Base-by-base conservation (phyloP, 2,329 filamentous ascomycete genomes). In the Aspergillus ochraceoroseus region DNA sequence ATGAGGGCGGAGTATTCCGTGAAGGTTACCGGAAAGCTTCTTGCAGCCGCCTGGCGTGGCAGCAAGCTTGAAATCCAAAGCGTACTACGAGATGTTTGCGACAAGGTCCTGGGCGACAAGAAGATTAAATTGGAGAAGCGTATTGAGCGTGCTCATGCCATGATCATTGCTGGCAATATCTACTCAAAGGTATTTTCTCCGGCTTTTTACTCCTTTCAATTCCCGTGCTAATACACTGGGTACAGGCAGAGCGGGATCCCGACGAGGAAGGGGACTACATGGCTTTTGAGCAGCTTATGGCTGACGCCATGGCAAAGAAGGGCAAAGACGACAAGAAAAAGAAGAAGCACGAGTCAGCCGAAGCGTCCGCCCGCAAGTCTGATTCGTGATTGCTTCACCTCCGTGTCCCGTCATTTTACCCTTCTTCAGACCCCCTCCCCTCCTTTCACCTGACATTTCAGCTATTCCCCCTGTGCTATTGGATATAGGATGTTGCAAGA, bases 201-300 rank as follows among this genome's bases (percentile, higher is more conserved):
- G 25, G 3, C 11, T 29, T 13, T 18, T 3, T 13, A 7, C 11
- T 11, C 9, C 7, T 12, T 29, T 5, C 31, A 12, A 41, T 18
- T 5, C n/a, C n/a, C n/a, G 13, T 39, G 35, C n/a, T 26, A 18
- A 15, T 45, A 28, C 52, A 44, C 53, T 7, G 38, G 13, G 4
- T 8, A 32, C 52, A 95, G 89, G 87, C 90, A 27, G 77, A 85
- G 64, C 82, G 92, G 48, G 84, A 90, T 39, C 84, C 90, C 28
- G 92, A 98, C 51, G 92, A 98, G 71, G 92, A 98, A 67, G 90
- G 92, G 50, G 92, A 96, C 58, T 96, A 94, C 68, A 94, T 98
- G 79, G 89, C 90, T 11, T 98, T 98, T 55, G 92, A 98, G 65
- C 88, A 96, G 67, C 81, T 98, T 41, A 94, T 98, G 66, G 89